Evolutionary conservation across 441 rosid species (phyloP).

Genomic region (Pelargonium cotyledonis): DNA sequence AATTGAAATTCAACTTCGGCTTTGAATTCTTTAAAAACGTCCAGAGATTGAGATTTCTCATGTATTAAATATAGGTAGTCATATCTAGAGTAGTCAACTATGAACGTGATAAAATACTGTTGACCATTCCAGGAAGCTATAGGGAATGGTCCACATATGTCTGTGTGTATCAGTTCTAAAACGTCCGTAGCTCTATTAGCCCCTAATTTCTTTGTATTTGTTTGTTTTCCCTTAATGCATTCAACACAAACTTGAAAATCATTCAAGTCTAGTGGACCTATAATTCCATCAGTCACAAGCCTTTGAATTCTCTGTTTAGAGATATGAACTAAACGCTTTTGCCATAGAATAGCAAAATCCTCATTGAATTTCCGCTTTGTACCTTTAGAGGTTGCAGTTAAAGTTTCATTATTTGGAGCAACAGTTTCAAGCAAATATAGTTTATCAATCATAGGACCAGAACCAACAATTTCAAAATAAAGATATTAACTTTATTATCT

Average conservation of each 20-base stretch:
- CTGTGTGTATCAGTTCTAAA: no score
- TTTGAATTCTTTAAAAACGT: conserved; percentile 2
- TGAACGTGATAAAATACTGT: conserved; percentile 2
- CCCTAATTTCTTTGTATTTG: no score
- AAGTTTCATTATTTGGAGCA: no score
- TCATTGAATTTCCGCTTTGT: no score
- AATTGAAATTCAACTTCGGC: conserved; percentile 6
- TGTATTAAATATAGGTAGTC: background rate
- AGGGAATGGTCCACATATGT: background rate
- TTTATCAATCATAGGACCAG: no score
- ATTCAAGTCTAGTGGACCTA: background rate
- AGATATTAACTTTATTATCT: no score
- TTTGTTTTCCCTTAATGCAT: background rate
- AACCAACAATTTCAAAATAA: no score
- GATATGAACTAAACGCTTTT: background rate
- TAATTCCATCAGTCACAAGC: background rate
- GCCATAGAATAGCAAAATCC: background rate
- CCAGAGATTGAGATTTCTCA: background rate
- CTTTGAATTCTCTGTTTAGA: conserved; percentile 4
- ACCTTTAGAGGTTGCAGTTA: background rate
- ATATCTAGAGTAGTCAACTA: background rate
- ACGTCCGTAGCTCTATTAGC: no score
- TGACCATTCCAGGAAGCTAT: conserved; percentile 10
- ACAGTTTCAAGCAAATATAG: no score
- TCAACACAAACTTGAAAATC: background rate